Conservation (phyloP, 495 filamentous ascomycete species). For the Penicillium parvum region DNA sequence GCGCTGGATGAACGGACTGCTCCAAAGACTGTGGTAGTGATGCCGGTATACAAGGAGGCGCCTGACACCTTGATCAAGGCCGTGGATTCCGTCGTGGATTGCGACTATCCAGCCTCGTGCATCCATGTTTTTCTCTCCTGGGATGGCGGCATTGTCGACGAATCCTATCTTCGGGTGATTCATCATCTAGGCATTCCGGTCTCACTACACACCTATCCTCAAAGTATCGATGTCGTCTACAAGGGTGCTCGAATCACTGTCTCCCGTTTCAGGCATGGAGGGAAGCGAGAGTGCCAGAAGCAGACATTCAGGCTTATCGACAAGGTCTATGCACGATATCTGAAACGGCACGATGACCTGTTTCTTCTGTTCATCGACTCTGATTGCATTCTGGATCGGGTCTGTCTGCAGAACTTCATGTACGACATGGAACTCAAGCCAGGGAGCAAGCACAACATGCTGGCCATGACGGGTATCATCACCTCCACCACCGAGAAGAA, state of each 20-base stretch:
- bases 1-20: conserved; percentile 80
- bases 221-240: conserved; percentile 88
- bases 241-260: conserved; percentile 79
- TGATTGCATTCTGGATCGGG: conserved; percentile 89
- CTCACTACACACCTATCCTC: conserved; percentile 71
- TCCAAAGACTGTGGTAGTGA: conserved; percentile 93
- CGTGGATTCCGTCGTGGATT: conserved; percentile 87
- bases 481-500: conserved; percentile 90
- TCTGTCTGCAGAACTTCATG: conserved; percentile 96
- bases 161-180: conserved; percentile 84
- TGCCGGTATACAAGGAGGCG: conserved; percentile 96
- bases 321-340: conserved; percentile 84
- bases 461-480: conserved; percentile 98
- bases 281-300: conserved; percentile 93
- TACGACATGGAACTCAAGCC: conserved; percentile 99
- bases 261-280: conserved; percentile 89
- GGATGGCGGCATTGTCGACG: conserved; percentile 84
- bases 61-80: conserved; percentile 83
- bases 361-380: conserved; percentile 98
- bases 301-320: conserved; percentile 92
- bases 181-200: conserved; percentile 82
- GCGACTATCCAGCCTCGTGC: conserved; percentile 90
- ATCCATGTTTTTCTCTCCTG: conserved; percentile 97
- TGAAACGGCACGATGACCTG: conserved; percentile 83
- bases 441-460: conserved; percentile 86